Conservation (phyloP, 495 filamentous ascomycete genomes). For the Lophium mytilinum region DNA sequence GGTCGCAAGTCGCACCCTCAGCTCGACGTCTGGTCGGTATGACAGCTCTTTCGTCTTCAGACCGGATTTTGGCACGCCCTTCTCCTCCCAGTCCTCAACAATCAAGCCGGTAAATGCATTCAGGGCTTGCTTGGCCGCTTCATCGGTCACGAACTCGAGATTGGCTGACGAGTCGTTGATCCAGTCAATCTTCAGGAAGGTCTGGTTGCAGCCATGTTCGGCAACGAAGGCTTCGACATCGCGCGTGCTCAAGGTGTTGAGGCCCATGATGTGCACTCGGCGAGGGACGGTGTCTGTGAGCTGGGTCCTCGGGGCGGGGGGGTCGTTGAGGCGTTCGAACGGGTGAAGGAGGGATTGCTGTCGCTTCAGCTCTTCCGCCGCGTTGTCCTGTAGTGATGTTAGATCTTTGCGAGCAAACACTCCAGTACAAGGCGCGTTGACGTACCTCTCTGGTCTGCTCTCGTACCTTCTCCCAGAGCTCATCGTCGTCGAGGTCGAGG, state of each 20-base stretch:
- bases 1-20: constrained; percentile 67
- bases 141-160: constrained; percentile 61
- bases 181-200: constrained; percentile 69
- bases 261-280: constrained; percentile 75
- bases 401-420: background rate
- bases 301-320: constrained; percentile 9
- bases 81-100: constrained; percentile 29
- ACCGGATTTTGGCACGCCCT: constrained; percentile 35
- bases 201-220: constrained; percentile 51
- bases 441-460: background rate
- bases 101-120: constrained; percentile 45
- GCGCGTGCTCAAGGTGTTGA: constrained; percentile 71
- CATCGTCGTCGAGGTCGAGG: constrained; percentile 7
- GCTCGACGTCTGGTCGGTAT: constrained; percentile 55
- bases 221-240: constrained; percentile 64
- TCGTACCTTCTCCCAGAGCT: background rate
- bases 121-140: constrained; percentile 68
- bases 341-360: background rate
- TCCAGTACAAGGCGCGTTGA: background rate
- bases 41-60: constrained; percentile 56
- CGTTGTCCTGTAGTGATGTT: background rate
- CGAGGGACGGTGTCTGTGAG: constrained; percentile 34
- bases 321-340: background rate
- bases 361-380: background rate
- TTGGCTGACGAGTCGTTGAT: constrained; percentile 92